phyloP scores from a whole-genome alignment of 139 green algal genomes.

The Chlorella sp. region DNA sequence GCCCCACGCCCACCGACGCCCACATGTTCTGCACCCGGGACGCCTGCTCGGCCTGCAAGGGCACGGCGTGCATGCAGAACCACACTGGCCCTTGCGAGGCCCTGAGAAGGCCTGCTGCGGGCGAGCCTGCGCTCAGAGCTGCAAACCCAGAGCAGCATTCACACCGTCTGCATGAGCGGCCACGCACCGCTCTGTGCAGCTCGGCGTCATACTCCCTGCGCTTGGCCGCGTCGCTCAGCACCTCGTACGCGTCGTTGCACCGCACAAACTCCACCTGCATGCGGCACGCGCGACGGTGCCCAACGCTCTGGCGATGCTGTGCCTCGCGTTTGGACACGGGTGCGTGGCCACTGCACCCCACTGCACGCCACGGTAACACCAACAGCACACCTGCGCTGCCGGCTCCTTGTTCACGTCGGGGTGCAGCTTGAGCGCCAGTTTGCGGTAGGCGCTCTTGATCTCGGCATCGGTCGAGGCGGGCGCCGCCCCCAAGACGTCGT shows the following conservation, averaged over 20 bases:
- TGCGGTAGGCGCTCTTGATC: constrained; percentile 27
- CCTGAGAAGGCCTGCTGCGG: too few species aligned
- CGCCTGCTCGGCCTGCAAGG: too few species aligned
- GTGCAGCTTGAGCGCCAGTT: constrained; percentile 28
- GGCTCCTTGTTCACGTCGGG: constrained; percentile 37
- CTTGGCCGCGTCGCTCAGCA: not conserved
- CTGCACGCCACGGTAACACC: too few species aligned
- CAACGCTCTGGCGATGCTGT: not conserved
- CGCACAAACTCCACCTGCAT: not conserved
- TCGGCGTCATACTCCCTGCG: not conserved
- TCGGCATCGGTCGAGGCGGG: constrained; percentile 7
- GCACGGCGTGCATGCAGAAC: too few species aligned
- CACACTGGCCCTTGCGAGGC: not conserved
- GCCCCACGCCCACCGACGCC: too few species aligned
- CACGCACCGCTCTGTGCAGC: not conserved
- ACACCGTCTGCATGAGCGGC: too few species aligned
- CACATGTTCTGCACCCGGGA: too few species aligned
- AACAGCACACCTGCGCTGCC: not conserved
- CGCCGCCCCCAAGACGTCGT: constrained; percentile 15
- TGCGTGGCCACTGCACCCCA: too few species aligned
- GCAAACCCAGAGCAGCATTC: too few species aligned
- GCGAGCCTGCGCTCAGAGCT: too few species aligned
- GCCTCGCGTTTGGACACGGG: not conserved
- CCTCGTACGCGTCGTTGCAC: constrained; percentile 1
- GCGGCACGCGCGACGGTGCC: not conserved